These are phyloP conservation scores for Grigorovia yakushimaensis DNA, from an alignment of 805 yeast species.

Conservation along the genomic window DNA sequence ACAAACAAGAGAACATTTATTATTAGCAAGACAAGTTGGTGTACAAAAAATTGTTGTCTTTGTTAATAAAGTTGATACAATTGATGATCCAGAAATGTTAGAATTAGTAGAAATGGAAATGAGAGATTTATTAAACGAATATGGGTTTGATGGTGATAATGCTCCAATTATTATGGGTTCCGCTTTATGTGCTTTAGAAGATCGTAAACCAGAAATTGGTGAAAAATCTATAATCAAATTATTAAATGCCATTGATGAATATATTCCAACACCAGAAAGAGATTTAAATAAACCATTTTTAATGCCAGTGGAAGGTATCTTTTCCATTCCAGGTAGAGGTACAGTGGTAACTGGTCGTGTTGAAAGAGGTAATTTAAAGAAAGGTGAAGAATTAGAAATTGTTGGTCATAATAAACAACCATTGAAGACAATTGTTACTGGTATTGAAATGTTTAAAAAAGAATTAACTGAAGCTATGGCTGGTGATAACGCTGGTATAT, in stretches of 20 bases:
- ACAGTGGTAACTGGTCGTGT: constrained; percentile 98
- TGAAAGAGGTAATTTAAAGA: constrained; percentile 94
- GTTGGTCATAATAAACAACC: constrained; percentile 86
- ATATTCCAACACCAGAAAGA: constrained; percentile 94
- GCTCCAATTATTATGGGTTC: constrained; percentile 98
- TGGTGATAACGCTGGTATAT: constrained; percentile 97
- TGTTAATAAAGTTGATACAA: constrained; percentile 95
- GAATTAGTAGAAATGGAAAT: constrained; percentile 99
- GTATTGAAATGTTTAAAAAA: constrained; percentile 99
- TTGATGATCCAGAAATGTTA: constrained; percentile 98
- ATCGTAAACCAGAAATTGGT: constrained; percentile 84
- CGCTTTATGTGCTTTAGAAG: constrained; percentile 93
- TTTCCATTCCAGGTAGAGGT: constrained; percentile 99
- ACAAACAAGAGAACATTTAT: constrained; percentile 97
- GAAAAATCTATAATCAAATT: constrained; percentile 70
- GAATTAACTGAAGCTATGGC: constrained; percentile 96
- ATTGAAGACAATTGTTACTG: constrained; percentile 89
- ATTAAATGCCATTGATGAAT: constrained; percentile 84
- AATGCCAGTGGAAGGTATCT: constrained; percentile 95
- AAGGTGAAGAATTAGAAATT: constrained; percentile 97
- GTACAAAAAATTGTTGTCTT: constrained; percentile 94
- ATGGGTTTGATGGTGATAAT: constrained; percentile 97
- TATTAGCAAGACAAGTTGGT: constrained; percentile 99
- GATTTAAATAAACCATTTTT: constrained; percentile 93
- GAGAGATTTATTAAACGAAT: constrained; percentile 86